These are phyloP conservation scores for Davidsoniella eucalypti DNA, from an alignment of 2,329 filamentous ascomycete species.

Conservation along the genomic window DNA sequence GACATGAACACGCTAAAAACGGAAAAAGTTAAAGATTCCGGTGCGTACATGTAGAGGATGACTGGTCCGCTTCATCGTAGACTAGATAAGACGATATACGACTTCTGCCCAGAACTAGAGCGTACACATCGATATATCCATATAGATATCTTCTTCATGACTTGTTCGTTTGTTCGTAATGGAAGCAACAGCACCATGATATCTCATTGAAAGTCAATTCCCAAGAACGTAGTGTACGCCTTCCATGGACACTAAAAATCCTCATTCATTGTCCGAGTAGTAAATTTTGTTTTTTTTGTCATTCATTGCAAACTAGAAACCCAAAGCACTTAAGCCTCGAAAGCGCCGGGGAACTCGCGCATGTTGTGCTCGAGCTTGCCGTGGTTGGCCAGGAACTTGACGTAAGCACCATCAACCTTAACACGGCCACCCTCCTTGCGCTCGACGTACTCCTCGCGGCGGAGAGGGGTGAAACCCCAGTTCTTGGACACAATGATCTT, in stretches of 20 bases:
- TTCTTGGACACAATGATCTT: conserved; percentile 99
- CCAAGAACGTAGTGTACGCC: not conserved
- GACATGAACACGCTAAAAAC: too few relatives aligned
- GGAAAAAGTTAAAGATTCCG: too few relatives aligned
- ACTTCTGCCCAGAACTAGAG: too few relatives aligned
- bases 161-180: too few relatives aligned
- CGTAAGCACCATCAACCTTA: conserved; percentile 96
- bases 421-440: conserved; percentile 87
- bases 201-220: not conserved
- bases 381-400: conserved; percentile 96
- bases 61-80: too few relatives aligned
- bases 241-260: conserved; percentile 4
- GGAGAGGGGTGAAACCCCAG: conserved; percentile 99
- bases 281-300: conserved; percentile 13
- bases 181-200: too few relatives aligned
- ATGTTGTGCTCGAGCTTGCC: conserved; percentile 77
- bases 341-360: conserved; percentile 87
- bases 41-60: too few relatives aligned
- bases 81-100: too few relatives aligned
- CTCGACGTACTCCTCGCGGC: conserved; percentile 92
- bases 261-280: conserved; percentile 5
- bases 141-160: too few relatives aligned
- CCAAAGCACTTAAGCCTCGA: conserved; percentile 37
- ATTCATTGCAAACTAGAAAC: conserved; percentile 14
- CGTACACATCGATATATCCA: too few relatives aligned